These are phyloP conservation scores for Chlamydomonas urium DNA, from an alignment of 139 green algal species.

Conservation along the genomic window DNA sequence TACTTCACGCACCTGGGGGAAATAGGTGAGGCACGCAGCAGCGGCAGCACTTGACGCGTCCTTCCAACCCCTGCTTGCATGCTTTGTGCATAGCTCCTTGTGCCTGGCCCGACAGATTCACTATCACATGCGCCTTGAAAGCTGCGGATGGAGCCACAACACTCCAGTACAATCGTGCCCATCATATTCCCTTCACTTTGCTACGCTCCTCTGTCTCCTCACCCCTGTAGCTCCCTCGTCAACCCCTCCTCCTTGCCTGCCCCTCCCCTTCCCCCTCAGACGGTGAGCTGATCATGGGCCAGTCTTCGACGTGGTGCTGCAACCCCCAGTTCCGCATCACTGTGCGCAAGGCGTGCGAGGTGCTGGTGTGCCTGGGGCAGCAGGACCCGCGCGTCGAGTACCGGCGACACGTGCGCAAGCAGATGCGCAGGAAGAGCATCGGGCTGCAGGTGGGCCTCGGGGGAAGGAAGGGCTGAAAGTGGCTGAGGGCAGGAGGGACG, in stretches of 20 bases:
- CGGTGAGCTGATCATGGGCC: neutral
- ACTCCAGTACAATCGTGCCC: too few relatives aligned
- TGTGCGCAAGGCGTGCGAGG: conserved; percentile 33
- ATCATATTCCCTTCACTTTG: neutral
- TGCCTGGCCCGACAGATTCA: too few relatives aligned
- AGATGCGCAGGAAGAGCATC: conserved; percentile 4
- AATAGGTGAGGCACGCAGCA: neutral
- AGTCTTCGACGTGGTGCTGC: conserved; percentile 46
- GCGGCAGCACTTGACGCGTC: neutral
- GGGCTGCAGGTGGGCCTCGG: conserved; percentile 1
- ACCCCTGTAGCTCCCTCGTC: neutral
- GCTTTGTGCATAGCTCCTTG: too few relatives aligned
- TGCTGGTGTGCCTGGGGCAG: conserved; percentile 46
- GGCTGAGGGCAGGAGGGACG: too few relatives aligned
- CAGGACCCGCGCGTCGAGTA: conserved; percentile 41
- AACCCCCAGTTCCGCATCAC: conserved; percentile 53
- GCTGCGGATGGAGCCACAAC: too few relatives aligned
- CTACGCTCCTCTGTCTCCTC: neutral
- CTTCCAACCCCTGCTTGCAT: too few relatives aligned
- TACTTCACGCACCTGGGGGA: conserved; percentile 18
- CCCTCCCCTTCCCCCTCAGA: neutral
- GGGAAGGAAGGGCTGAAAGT: too few relatives aligned
- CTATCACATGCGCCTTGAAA: too few relatives aligned
- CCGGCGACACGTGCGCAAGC: conserved; percentile 35
- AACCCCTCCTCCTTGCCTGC: neutral